Evolutionary conservation across 2,329 filamentous ascomycete species (phyloP).

Genomic region (Drechslerella stenobrocha): DNA sequence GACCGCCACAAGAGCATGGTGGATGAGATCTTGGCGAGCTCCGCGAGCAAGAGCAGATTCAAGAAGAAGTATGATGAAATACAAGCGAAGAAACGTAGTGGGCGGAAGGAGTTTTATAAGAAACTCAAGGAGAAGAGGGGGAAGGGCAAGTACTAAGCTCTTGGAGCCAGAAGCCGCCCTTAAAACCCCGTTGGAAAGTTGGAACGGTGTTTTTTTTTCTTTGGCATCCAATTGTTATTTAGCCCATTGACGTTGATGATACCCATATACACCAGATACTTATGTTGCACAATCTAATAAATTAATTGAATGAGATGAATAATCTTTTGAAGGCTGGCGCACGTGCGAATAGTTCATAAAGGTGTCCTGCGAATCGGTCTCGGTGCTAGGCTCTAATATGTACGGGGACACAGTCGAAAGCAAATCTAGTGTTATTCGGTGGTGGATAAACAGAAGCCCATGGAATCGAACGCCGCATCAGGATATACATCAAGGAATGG

Average conservation of each 20-base stretch:
- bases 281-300: conserved; percentile 36
- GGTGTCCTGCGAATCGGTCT: too few relatives aligned
- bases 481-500: too few relatives aligned
- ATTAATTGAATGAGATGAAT: not conserved
- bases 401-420: too few relatives aligned
- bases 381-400: too few relatives aligned
- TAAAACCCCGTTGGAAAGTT: not conserved
- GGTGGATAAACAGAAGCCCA: too few relatives aligned
- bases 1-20: conserved; percentile 84
- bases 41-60: conserved; percentile 71
- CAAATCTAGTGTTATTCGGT: too few relatives aligned
- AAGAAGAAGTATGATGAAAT: conserved; percentile 86
- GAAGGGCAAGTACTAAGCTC: conserved; percentile 33
- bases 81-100: conserved; percentile 77
- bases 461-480: too few relatives aligned
- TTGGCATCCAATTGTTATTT: conserved; percentile 2
- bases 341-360: not conserved
- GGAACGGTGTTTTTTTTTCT: not conserved
- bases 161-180: not conserved
- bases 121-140: conserved; percentile 67
- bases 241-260: conserved; percentile 39
- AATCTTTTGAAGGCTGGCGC: not conserved
- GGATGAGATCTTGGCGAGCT: conserved; percentile 75
- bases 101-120: conserved; percentile 88
- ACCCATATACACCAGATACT: conserved; percentile 34